These are phyloP conservation scores for Lachnellula hyalina DNA, from an alignment of 2,329 filamentous ascomycete species.

Conservation along the genomic window DNA sequence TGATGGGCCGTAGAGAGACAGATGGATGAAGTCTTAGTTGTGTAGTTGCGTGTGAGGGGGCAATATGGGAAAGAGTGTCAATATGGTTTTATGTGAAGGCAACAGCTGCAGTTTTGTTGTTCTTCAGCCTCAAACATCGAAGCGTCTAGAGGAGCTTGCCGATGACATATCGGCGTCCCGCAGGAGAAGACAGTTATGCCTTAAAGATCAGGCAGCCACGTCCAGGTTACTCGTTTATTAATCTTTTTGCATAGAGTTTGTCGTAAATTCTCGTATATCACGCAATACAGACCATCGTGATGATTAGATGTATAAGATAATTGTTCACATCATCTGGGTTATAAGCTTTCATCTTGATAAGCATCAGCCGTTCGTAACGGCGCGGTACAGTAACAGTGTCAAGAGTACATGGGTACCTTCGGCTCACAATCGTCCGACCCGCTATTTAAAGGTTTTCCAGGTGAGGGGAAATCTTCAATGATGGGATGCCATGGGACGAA, in stretches of 20 bases:
- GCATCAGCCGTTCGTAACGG: background rate
- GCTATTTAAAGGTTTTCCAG: background rate
- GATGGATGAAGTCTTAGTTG: background rate
- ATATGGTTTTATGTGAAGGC: background rate
- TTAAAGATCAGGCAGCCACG: no score
- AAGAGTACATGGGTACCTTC: background rate
- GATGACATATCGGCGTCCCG: background rate
- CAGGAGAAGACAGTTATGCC: background rate
- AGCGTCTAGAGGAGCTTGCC: background rate
- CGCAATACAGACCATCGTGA: background rate
- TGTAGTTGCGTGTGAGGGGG: background rate
- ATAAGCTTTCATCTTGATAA: background rate
- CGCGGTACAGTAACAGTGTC: no score
- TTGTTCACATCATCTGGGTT: background rate
- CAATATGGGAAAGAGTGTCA: background rate
- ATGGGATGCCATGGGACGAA: background rate
- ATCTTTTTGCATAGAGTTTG: no score
- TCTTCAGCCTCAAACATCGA: background rate
- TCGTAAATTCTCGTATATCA: background rate
- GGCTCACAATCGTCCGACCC: background rate
- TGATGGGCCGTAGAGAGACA: background rate
- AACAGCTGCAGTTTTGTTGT: background rate
- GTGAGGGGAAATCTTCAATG: background rate
- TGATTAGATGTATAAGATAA: background rate
- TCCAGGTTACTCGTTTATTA: no score